A percentile compares a stretch with the other conserved stretches of the same genome.
Evolutionary conservation across 2,329 filamentous ascomycete genomes (phyloP).

Genomic region (Sporothrix euskadiensis): DNA sequence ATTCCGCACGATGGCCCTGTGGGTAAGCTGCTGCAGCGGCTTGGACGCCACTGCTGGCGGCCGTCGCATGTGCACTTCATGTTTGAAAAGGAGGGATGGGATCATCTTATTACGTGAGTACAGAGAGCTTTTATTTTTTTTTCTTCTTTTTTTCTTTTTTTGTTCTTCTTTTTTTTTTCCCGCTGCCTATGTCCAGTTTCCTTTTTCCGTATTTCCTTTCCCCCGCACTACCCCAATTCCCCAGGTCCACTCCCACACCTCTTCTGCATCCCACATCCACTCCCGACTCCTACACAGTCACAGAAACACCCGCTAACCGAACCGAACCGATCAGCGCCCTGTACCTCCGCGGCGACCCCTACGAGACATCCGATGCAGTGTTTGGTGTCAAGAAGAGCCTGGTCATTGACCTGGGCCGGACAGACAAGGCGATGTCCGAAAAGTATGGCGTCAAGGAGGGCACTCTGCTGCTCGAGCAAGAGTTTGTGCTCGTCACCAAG

Average conservation of each 20-base stretch:
- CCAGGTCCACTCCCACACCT: not conserved
- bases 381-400: conserved; percentile 84
- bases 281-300: not conserved
- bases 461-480: conserved; percentile 64
- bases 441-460: conserved; percentile 66
- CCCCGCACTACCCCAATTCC: conserved; percentile 18
- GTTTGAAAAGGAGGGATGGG: conserved; percentile 77
- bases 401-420: conserved; percentile 62
- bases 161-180: conserved; percentile 17
- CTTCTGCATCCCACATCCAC: not conserved
- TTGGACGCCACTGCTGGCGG: conserved; percentile 75
- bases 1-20: conserved; percentile 85
- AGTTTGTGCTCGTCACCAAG: conserved; percentile 76
- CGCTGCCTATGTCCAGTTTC: not conserved
- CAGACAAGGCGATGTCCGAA: conserved; percentile 53
- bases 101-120: conserved; percentile 78
- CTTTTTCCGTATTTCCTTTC: not conserved
- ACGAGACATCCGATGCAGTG: conserved; percentile 80
- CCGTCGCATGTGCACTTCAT: conserved; percentile 86
- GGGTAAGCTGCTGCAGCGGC: conserved; percentile 63
- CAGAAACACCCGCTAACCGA: conserved; percentile 15
- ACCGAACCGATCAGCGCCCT: conserved; percentile 57
- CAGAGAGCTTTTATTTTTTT: conserved; percentile 40
- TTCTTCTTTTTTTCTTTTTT: conserved; percentile 7
- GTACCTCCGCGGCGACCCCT: conserved; percentile 75